Evolutionary conservation across 176 grass and related monocot genomes (phyloP).

Genomic region (Oryza brachyantha): DNA sequence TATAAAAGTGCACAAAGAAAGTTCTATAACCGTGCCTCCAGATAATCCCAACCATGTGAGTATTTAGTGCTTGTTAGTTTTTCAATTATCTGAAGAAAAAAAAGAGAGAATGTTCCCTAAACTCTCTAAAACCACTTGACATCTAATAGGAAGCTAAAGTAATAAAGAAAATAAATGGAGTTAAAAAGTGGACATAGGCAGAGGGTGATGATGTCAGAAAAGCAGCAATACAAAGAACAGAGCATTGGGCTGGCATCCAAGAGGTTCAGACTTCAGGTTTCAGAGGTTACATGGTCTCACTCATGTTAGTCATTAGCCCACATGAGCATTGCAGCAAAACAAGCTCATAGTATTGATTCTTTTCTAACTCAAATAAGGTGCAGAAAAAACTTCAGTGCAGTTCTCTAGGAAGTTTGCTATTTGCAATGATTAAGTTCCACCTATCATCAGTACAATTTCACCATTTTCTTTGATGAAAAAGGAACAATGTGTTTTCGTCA

Average conservation of each 20-base stretch:
- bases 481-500: neutral
- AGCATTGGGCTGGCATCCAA: neutral
- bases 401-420: neutral
- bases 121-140: neutral
- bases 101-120: too few relatives aligned
- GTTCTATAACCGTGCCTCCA: neutral
- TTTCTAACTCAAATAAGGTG: neutral
- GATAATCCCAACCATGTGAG: neutral
- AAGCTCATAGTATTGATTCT: neutral
- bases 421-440: constrained; percentile 1
- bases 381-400: neutral
- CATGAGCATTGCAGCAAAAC: neutral
- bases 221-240: neutral
- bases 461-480: neutral
- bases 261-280: neutral
- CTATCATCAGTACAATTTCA: neutral
- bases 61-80: neutral
- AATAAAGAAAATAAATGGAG: neutral
- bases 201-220: neutral
- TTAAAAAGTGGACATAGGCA: constrained; percentile 1
- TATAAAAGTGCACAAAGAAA: neutral
- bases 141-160: neutral
- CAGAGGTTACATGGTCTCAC: neutral
- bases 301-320: neutral
- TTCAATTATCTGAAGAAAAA: neutral